These are phyloP conservation scores for Diaporthe humulicola DNA, from an alignment of 2,329 filamentous ascomycete genomes.

Conservation along the genomic window DNA sequence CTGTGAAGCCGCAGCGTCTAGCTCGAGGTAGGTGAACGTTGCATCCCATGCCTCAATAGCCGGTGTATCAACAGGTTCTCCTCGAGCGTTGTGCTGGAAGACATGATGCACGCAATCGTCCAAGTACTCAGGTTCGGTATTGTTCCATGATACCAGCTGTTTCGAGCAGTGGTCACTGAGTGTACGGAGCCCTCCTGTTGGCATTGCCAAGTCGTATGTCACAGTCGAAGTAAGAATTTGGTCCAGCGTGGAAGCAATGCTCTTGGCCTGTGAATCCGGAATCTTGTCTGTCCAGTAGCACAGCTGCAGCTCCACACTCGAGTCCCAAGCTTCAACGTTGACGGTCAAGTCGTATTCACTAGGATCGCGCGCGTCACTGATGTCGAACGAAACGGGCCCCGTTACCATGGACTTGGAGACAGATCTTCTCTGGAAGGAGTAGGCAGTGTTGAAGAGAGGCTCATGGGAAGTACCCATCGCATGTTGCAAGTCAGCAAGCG, in stretches of 20 bases:
- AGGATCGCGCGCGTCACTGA: background rate
- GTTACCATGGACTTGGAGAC: conserved; percentile 1
- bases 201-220: background rate
- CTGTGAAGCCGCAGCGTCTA: background rate
- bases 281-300: conserved; percentile 22
- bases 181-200: background rate
- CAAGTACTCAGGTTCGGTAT: conserved; percentile 11
- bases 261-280: conserved; percentile 11
- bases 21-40: conserved; percentile 13
- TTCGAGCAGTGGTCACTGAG: conserved; percentile 8
- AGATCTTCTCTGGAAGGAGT: conserved; percentile 17
- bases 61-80: background rate
- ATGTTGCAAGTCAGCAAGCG: conserved; percentile 9
- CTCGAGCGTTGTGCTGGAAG: background rate
- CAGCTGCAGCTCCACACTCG: conserved; percentile 6
- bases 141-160: conserved; percentile 3
- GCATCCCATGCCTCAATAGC: conserved; percentile 20
- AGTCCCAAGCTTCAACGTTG: conserved; percentile 13
- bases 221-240: background rate
- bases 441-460: conserved; percentile 20
- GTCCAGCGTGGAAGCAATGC: conserved; percentile 8
- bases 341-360: conserved; percentile 14
- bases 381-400: background rate
- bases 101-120: conserved; percentile 7
- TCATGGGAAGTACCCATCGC: background rate